Percentiles rank a stretch among this genome's conserved stretches.
Evolutionary conservation across 164 flowering plant species (phyloP).

Genomic region (Stephania yunnanensis): DNA sequence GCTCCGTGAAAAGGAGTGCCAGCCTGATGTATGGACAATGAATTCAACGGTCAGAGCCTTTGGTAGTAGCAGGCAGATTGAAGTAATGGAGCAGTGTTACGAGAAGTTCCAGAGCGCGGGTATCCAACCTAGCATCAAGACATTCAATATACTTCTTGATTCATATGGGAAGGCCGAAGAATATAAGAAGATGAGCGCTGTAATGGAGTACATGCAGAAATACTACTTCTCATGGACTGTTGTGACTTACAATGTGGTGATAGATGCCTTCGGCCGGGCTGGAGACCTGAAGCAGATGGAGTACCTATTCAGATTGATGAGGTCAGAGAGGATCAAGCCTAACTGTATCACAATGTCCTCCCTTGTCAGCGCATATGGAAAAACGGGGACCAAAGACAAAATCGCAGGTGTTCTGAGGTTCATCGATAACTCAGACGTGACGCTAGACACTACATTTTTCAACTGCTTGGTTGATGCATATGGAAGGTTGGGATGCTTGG

Average conservation of each 20-base stretch:
- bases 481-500: constrained; percentile 68
- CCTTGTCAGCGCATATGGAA: constrained; percentile 77
- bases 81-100: constrained; percentile 91
- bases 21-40: constrained; percentile 98
- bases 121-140: constrained; percentile 71
- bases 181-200: constrained; percentile 85
- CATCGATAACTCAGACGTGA: constrained; percentile 74
- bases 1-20: constrained; percentile 51
- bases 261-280: constrained; percentile 93
- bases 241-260: constrained; percentile 89
- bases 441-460: constrained; percentile 67
- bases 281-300: constrained; percentile 97
- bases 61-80: constrained; percentile 85
- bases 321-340: constrained; percentile 78
- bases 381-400: constrained; percentile 59
- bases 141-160: constrained; percentile 89
- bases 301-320: constrained; percentile 83
- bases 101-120: constrained; percentile 90
- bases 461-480: constrained; percentile 90
- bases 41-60: constrained; percentile 91
- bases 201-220: constrained; percentile 92
- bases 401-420: constrained; percentile 57
- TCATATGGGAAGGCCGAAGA: constrained; percentile 74
- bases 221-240: constrained; percentile 87
- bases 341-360: constrained; percentile 87